Evolutionary conservation across 164 flowering plant genomes (phyloP), one percentile per base, ranked within the genome.

Genomic region (Liriodendron chinense): DNA sequence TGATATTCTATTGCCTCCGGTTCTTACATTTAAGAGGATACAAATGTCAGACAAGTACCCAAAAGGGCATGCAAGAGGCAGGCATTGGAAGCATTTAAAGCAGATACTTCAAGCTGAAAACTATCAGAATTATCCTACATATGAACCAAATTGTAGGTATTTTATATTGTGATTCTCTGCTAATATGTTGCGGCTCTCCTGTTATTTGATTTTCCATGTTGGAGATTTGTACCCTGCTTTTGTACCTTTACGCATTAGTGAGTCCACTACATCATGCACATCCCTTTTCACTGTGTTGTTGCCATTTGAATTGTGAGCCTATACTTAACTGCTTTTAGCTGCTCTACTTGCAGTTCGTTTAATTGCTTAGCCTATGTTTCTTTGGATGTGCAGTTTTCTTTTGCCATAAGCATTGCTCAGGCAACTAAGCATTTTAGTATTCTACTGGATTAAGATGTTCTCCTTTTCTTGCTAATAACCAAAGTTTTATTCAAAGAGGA

Each of bases 11-110:
- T 78, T 96, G 81, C 98, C 99, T 7, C 86, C 86, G 3, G 83
- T 88, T 79, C 76, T 91, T 56, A 83, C 86, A 67, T 93, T 93
- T 82, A 96, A 96, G 92, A 89, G 81, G 81, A 78, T 90, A 57
- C 98, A 96, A 69, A 81, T 84, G 80, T 82, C 88, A 1, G 98
- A 96, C 47, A 96, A 96, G 80, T 96, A 92, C 80, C 98, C 97
- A 1, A 96, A 96, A 80, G 99, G 99, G 43, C 95, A 92, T 76
- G 74, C 94, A 7, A 86, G 92, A 77, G 86, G 84, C 63, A 83
- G 97, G 76, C 95, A 89, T 74, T 95, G 98, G 97, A 96, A 96
- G 77, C 98, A 91, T 78, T 87, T 96, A 78, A 96, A 94, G 86
- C 99, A 94, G 79, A 96, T 96, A 61, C 80, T 96, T 72, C 97